Percentiles rank a stretch among this genome's conserved stretches.
These are phyloP conservation scores for Aspergillus quadrilineatus DNA, from an alignment of 2,329 filamentous ascomycete species.

Conservation along the genomic window DNA sequence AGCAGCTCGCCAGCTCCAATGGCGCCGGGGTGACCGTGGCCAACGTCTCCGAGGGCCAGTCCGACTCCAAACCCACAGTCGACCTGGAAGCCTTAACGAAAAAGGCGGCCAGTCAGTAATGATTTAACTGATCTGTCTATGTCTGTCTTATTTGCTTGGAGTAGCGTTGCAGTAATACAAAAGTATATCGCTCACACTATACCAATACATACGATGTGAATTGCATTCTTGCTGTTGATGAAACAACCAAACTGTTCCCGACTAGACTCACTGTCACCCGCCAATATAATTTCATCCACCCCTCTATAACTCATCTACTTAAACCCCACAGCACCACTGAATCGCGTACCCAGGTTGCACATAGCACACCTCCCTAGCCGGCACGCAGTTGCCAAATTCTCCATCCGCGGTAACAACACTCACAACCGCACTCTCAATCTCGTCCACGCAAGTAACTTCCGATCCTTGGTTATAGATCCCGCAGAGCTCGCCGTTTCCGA, in stretches of 20 bases:
- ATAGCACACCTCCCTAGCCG: not conserved
- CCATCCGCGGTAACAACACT: not conserved
- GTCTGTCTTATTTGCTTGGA: not conserved
- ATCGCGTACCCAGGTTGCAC: not conserved
- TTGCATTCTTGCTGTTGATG: not conserved
- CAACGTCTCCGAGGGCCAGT: constrained; percentile 23
- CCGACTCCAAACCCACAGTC: constrained; percentile 28
- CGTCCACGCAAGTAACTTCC: not conserved
- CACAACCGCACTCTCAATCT: not conserved
- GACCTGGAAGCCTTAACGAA: constrained; percentile 40
- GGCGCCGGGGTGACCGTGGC: constrained; percentile 18
- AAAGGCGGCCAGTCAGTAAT: constrained; percentile 35
- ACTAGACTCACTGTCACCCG: not conserved
- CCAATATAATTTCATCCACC: not conserved
- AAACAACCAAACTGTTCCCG: not conserved
- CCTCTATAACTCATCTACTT: not conserved
- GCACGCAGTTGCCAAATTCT: not conserved
- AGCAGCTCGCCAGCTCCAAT: constrained; percentile 36
- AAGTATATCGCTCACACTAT: not conserved
- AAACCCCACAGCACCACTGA: not conserved
- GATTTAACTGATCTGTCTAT: not conserved
- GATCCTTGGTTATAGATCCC: not conserved
- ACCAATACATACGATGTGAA: not conserved
- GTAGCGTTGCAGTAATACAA: not conserved
- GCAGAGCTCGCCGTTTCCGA: not conserved